Evolutionary conservation across 768 basidiomycete genomes (phyloP).

Genomic region (Pholiota molesta): DNA sequence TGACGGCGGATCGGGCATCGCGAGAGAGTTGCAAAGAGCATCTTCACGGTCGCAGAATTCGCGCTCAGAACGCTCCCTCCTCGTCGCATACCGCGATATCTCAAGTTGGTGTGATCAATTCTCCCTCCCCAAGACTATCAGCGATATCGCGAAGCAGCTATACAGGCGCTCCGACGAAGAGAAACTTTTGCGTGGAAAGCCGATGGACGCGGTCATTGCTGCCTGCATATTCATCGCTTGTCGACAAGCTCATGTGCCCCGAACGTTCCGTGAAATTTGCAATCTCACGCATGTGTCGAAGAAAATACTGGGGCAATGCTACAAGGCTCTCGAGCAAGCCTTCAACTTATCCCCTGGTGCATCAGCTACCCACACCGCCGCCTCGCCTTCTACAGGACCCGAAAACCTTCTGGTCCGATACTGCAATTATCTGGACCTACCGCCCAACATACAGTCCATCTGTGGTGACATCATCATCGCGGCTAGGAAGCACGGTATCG

Average conservation of each 20-base stretch:
- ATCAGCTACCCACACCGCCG: constrained; percentile 50
- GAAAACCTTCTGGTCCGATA: constrained; percentile 91
- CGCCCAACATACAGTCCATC: constrained; percentile 79
- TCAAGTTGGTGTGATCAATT: constrained; percentile 95
- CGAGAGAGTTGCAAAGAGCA: constrained; percentile 91
- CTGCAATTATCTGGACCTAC: constrained; percentile 90
- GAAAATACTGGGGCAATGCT: constrained; percentile 93
- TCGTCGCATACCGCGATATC: constrained; percentile 90
- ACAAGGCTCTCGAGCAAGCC: constrained; percentile 85
- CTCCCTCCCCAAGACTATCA: constrained; percentile 90
- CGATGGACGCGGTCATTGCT: constrained; percentile 90
- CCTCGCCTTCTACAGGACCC: constrained; percentile 64
- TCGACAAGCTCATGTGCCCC: constrained; percentile 91
- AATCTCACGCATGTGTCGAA: constrained; percentile 93
- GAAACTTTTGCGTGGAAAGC: constrained; percentile 89
- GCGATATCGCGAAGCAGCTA: constrained; percentile 95
- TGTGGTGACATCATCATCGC: constrained; percentile 82
- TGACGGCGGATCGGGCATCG: constrained; percentile 92
- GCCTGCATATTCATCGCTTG: constrained; percentile 99
- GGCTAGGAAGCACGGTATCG: constrained; percentile 82
- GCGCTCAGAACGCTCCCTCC: constrained; percentile 83
- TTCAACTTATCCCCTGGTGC: constrained; percentile 89
- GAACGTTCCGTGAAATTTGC: constrained; percentile 96
- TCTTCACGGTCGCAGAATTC: constrained; percentile 79
- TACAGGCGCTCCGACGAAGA: constrained; percentile 98